phyloP scores from a whole-genome alignment of 805 yeast genomes.

The Brettanomyces nanus region DNA sequence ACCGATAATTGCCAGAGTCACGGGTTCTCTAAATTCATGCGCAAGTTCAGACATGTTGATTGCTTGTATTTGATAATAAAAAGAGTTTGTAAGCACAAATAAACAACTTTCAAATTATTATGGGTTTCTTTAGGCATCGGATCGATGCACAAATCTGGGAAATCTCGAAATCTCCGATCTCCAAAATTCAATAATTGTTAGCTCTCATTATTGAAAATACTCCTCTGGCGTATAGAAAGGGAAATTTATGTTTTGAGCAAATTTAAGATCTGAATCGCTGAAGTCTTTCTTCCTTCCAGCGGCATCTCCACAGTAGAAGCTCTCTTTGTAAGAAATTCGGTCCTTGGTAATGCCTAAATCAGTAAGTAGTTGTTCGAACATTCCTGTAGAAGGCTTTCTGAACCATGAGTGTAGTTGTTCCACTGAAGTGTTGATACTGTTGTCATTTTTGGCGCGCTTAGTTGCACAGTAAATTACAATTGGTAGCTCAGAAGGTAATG shows the following conservation, averaged over 20 bases:
- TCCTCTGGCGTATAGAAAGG: slow-evolving; percentile 62
- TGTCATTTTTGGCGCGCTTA: slow-evolving; percentile 34
- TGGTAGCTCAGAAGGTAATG: slow-evolving; percentile 18
- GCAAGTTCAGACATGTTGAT: slow-evolving; percentile 26
- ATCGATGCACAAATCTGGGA: too few species aligned
- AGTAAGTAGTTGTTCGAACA: slow-evolving; percentile 52
- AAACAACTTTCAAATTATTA: too few species aligned
- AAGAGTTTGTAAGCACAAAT: too few species aligned
- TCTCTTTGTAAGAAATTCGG: slow-evolving; percentile 32
- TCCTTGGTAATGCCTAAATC: slow-evolving; percentile 28
- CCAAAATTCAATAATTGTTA: too few species aligned
- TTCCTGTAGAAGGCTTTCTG: slow-evolving; percentile 74
- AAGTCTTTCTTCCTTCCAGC: slow-evolving; percentile 79
- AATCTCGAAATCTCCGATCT: too few species aligned
- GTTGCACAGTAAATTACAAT: slow-evolving; percentile 58
- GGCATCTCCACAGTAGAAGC: slow-evolving; percentile 90
- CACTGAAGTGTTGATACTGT: slow-evolving; percentile 13
- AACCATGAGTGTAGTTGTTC: slow-evolving; percentile 29
- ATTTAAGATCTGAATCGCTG: slow-evolving; percentile 67
- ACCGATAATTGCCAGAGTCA: slow-evolving; percentile 85
- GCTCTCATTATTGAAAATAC: slow-evolving; percentile 11
- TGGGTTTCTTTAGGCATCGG: too few species aligned
- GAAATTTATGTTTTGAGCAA: slow-evolving; percentile 54
- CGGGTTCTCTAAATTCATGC: slow-evolving; percentile 51
- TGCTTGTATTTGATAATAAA: too few species aligned